Evolutionary conservation across 208 protist genomes (phyloP).

Genomic region (Porcisia hertigi): DNA sequence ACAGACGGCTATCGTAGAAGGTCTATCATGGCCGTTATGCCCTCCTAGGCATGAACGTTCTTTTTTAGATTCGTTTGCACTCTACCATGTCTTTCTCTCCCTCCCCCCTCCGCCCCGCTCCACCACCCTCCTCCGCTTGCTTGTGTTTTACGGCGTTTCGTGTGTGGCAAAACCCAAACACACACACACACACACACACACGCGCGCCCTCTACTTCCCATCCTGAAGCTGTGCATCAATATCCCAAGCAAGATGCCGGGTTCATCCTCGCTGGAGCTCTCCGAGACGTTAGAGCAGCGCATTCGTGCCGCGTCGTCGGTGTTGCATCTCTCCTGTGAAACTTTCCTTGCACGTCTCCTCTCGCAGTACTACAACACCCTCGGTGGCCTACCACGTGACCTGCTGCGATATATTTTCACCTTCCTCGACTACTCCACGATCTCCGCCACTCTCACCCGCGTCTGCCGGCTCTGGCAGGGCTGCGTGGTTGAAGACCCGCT

Average conservation of each 20-base stretch:
- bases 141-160: too few relatives aligned
- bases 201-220: not conserved
- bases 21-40: too few relatives aligned
- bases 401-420: constrained; percentile 39
- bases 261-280: constrained; percentile 26
- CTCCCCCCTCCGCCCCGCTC: not conserved
- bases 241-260: constrained; percentile 7
- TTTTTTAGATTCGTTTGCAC: too few relatives aligned
- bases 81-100: not conserved
- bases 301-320: constrained; percentile 31
- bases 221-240: not conserved
- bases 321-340: constrained; percentile 34
- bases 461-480: constrained; percentile 40
- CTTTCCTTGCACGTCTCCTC: constrained; percentile 36
- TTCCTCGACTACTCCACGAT: constrained; percentile 60
- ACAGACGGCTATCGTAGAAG: too few relatives aligned
- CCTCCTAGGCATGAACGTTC: too few relatives aligned
- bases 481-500: constrained; percentile 31
- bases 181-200: not conserved
- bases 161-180: not conserved
- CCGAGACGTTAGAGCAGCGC: constrained; percentile 22
- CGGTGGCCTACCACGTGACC: constrained; percentile 37
- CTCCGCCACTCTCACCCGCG: constrained; percentile 22
- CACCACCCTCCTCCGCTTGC: too few relatives aligned
- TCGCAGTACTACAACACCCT: constrained; percentile 39